Evolutionary conservation across 169 alveolate species (phyloP), one percentile per base, ranked within the genome.

Genomic region (Toxoplasma gondii): DNA sequence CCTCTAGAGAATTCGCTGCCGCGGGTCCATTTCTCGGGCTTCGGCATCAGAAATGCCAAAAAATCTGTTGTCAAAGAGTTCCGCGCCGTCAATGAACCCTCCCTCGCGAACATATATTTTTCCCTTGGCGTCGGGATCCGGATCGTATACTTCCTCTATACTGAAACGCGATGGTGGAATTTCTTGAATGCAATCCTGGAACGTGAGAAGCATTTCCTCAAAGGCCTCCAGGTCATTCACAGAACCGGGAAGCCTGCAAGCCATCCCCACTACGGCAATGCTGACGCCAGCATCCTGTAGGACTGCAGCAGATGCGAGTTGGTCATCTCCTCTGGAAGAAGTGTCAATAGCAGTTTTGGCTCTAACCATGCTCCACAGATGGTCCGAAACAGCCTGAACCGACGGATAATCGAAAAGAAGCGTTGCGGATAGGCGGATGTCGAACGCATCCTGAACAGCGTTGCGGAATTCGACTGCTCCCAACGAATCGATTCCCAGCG

Each of bases 391-490:
- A 67, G 91, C 96, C 24, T 87, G 78, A 29, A 96, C 74, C 17
- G 97, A 96, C 0, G 98, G 98, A 69, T 96, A 94, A 88, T 96
- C 97, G 69, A 96, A 96, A 78, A 96, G 90, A 80, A 92, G 80
- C 0, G 97, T 96, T 43, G 96, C 94, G 2, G 97, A 91, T 67
- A 96, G 88, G 64, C 95, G 67, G 87, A 96, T 58, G 27, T 95
- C 97, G 34, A 96, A 64, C 16, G 49, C 49, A 19, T 84, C 93
- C 53, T 96, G 94, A 39, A 96, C 91, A 31, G 92, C 69, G 74
- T 96, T 95, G 39, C 97, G 93, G 88, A 96, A 96, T 88, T 96
- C 97, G 10, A 96, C 97, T 16, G 97, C 98, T 0, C 96, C 96
- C 53, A 96, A 53, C 58, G 97, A 96, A 70, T 96, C 98, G 29